phyloP scores from a whole-genome alignment of 2,329 filamentous ascomycete genomes.

The Fonsecaea multimorphosa region DNA sequence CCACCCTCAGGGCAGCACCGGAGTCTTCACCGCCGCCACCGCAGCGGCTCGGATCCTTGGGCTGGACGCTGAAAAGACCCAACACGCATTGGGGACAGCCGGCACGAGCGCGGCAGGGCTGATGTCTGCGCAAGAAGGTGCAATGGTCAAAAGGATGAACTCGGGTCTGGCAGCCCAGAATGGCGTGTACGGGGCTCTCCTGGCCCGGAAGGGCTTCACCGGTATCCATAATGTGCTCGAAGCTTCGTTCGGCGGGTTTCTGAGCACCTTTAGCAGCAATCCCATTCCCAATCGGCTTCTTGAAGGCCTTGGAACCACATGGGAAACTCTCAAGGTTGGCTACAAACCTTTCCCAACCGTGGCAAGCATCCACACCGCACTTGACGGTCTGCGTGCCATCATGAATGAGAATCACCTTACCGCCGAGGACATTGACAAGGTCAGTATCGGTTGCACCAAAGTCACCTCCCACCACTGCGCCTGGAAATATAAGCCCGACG shows the following conservation, averaged over 20 bases:
- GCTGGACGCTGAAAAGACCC: slow-evolving; percentile 41
- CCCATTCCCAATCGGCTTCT: slow-evolving; percentile 36
- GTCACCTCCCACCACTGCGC: slow-evolving; percentile 17
- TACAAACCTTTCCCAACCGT: slow-evolving; percentile 49
- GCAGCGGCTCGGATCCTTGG: slow-evolving; percentile 45
- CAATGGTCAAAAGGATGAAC: slow-evolving; percentile 54
- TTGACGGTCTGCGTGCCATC: slow-evolving; percentile 43
- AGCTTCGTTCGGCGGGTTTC: slow-evolving; percentile 50
- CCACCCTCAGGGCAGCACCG: slow-evolving; percentile 40
- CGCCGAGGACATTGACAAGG: slow-evolving; percentile 16
- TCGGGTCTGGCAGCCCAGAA: slow-evolving; percentile 53
- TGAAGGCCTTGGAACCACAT: slow-evolving; percentile 45
- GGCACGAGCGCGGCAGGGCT: slow-evolving; percentile 48
- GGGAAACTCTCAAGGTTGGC: slow-evolving; percentile 45
- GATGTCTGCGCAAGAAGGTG: slow-evolving; percentile 52
- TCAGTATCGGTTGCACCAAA: slow-evolving; percentile 12
- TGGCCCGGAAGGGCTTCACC: slow-evolving; percentile 48
- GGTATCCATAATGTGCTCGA: slow-evolving; percentile 53
- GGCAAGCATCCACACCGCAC: slow-evolving; percentile 45
- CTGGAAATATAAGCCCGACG: slow-evolving; percentile 12
- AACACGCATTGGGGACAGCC: slow-evolving; percentile 49
- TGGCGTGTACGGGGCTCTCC: slow-evolving; percentile 49
- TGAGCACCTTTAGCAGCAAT: slow-evolving; percentile 45
- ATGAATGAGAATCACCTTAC: slow-evolving; percentile 7
- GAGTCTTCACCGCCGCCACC: slow-evolving; percentile 29